Evolutionary conservation across 2,329 filamentous ascomycete genomes (phyloP), one percentile per base, ranked within the genome.

Genomic region (Colletotrichum trifolii): DNA sequence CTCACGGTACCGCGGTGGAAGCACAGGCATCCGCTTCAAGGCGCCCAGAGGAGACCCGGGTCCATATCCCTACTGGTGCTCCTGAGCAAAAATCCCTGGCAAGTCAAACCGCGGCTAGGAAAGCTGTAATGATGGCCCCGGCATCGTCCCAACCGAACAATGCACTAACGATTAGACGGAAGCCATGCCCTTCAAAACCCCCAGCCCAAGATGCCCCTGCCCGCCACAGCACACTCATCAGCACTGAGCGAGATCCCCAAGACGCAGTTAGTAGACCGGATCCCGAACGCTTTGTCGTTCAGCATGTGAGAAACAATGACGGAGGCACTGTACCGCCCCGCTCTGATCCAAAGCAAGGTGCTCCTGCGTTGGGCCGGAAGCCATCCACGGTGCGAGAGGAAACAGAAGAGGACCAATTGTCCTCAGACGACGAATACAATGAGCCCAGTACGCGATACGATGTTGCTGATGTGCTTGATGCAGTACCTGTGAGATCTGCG

Each of bases 311-410:
- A 13, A n/a, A 36, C 9, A 67, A 34, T 36, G 64, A 61, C 17
- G 66, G 45, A 8, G 42, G 42, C 10, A 59, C 66, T 12, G 52
- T 54, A 40, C 46, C 63, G 4, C 54, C 45, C 1, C 61, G 46
- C 6, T 36, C 66, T 25, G 48, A 64, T n/a, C 55, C 59, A 8
- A 46, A 40, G 9, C 45, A 56, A 33, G 40, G 25, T 10, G 43
- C 52, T 5, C 50, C 69, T 7, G 53, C 69, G n/a, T 58, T 76
- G 13, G 69, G 61, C 36, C 79, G 81, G 68, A 78, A 80, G 61
- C 79, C 82, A 11, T 82, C 81, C 4, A 73, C 80, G 11, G 80
- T 84, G 1, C 75, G 74, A 12, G 84, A 88, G 64, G 79, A 82
- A 54, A 73, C 77, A 42, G 79, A 81, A 25, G 79, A 82, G 52